Evolutionary conservation across 768 basidiomycete genomes (phyloP).

Genomic region (Sporobolomyces phaffii): DNA sequence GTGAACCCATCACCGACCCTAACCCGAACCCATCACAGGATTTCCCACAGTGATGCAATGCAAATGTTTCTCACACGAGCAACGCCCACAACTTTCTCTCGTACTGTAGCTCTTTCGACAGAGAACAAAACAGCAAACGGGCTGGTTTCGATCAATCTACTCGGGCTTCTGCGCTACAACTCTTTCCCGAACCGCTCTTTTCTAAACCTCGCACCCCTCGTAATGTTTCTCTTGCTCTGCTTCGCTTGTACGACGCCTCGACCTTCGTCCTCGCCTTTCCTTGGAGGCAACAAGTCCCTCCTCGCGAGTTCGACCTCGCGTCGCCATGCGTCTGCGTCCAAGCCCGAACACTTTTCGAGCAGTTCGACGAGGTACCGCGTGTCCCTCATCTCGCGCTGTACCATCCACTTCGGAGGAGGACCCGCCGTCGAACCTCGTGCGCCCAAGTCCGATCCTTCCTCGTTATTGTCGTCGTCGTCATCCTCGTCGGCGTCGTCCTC

Average conservation of each 20-base stretch:
- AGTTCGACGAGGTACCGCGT: conserved; percentile 15
- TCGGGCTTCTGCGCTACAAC: background rate
- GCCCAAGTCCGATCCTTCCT: background rate
- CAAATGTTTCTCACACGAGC: too few species aligned
- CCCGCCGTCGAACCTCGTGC: background rate
- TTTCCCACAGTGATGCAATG: too few species aligned
- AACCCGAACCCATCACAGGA: too few species aligned
- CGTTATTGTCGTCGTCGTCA: background rate
- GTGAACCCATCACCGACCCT: too few species aligned
- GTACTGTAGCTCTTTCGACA: too few species aligned
- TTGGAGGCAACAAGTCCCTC: conserved; percentile 12
- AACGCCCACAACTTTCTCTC: too few species aligned
- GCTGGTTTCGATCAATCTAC: background rate
- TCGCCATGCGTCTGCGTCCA: background rate
- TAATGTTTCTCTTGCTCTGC: background rate
- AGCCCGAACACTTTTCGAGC: background rate
- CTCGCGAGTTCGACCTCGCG: background rate
- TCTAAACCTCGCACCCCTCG: conserved; percentile 3
- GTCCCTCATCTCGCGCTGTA: conserved; percentile 11
- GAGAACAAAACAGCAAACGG: background rate
- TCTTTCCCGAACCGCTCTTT: background rate
- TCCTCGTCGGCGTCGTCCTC: background rate
- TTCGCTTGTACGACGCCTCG: background rate
- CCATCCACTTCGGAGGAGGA: background rate
- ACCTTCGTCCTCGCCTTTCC: too few species aligned